Conservation (phyloP, 208 protist genomes). For the Borovskyia barvae region DNA sequence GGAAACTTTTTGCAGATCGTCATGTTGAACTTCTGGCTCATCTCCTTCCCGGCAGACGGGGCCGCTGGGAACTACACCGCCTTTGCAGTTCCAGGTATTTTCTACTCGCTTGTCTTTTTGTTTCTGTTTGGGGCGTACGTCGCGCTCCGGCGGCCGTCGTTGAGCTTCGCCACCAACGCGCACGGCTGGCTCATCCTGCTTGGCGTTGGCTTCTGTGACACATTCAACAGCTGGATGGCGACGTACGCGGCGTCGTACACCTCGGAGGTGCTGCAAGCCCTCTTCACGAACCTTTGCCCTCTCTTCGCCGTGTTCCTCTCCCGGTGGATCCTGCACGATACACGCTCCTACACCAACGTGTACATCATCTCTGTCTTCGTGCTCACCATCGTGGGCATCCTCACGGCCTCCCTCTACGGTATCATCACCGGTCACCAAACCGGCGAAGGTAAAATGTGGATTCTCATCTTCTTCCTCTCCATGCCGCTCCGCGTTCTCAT, state of each 20-base stretch:
- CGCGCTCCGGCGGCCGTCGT: constrained; percentile 41
- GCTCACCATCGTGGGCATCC: constrained; percentile 60
- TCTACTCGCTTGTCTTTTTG: constrained; percentile 65
- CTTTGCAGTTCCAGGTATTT: constrained; percentile 61
- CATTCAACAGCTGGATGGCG: constrained; percentile 72
- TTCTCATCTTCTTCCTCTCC: constrained; percentile 76
- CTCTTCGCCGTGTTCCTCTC: constrained; percentile 71
- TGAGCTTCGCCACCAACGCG: constrained; percentile 47
- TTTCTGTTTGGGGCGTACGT: constrained; percentile 52
- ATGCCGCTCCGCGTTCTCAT: constrained; percentile 71
- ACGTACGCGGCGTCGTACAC: constrained; percentile 81
- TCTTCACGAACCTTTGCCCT: constrained; percentile 70
- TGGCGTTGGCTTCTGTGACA: constrained; percentile 67
- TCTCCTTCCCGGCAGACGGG: constrained; percentile 56
- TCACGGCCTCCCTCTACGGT: constrained; percentile 55
- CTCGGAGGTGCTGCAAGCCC: constrained; percentile 72
- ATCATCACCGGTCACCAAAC: constrained; percentile 35
- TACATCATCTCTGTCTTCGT: constrained; percentile 61
- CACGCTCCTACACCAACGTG: constrained; percentile 55
- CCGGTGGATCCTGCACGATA: constrained; percentile 75
- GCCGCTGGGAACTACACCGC: constrained; percentile 72
- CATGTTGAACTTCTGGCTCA: constrained; percentile 86
- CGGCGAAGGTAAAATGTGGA: constrained; percentile 62
- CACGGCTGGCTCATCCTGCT: constrained; percentile 50
- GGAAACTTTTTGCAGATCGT: constrained; percentile 85